Percentiles rank a stretch among this genome's conserved stretches.
Evolutionary conservation across 2,329 filamentous ascomycete species (phyloP).

Genomic region (Byssochlamys sp.): DNA sequence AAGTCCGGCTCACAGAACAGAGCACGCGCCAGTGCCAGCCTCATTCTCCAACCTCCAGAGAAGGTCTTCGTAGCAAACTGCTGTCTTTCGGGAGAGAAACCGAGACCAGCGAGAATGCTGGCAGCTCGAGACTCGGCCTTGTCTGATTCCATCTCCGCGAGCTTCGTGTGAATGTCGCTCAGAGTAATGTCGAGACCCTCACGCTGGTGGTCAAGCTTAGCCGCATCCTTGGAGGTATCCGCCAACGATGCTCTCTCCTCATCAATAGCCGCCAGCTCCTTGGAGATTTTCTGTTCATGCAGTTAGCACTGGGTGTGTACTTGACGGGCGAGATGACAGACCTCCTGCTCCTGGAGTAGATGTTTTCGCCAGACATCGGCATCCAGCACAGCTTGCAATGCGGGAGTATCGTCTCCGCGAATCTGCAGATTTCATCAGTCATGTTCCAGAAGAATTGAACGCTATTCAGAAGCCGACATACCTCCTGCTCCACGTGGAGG

Average conservation of each 20-base stretch:
- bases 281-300: constrained; percentile 56
- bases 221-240: constrained; percentile 83
- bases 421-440: constrained; percentile 48
- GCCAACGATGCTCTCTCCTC: constrained; percentile 67
- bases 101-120: constrained; percentile 90
- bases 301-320: neutral
- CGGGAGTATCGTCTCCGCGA: constrained; percentile 86
- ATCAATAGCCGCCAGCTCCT: constrained; percentile 68
- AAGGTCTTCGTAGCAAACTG: constrained; percentile 93
- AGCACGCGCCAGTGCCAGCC: constrained; percentile 83
- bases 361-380: constrained; percentile 98
- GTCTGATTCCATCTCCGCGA: constrained; percentile 97
- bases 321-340: constrained; percentile 33
- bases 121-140: constrained; percentile 92
- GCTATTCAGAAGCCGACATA: constrained; percentile 30
- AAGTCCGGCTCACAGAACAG: constrained; percentile 97
- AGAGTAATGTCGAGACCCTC: constrained; percentile 85
- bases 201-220: constrained; percentile 71
- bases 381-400: constrained; percentile 87
- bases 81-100: constrained; percentile 88
- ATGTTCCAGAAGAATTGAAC: neutral
- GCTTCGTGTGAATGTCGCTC: constrained; percentile 80
- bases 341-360: constrained; percentile 75
- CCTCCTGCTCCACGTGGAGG: constrained; percentile 96
- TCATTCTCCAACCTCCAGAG: constrained; percentile 99